Evolutionary conservation across 1,284 basidiomycete species (phyloP).

Genomic region (Mycena citricolor): DNA sequence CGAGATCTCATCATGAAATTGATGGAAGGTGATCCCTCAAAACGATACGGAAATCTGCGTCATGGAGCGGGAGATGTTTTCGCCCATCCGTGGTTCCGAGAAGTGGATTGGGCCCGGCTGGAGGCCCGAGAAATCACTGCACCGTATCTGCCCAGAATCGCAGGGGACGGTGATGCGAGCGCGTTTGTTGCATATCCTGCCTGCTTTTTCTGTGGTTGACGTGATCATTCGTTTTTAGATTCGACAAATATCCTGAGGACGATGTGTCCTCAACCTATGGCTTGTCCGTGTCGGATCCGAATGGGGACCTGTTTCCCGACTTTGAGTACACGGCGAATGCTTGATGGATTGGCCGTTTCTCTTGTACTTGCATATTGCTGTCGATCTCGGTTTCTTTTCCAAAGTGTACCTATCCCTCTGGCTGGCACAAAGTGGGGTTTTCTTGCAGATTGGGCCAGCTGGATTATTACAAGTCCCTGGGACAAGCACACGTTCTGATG

Average conservation of each 20-base stretch:
- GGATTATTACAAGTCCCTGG: no score
- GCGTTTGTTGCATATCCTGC: constrained; percentile 73
- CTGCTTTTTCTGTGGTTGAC: constrained; percentile 5
- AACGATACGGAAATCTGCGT: constrained; percentile 90
- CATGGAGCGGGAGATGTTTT: constrained; percentile 96
- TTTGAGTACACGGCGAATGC: constrained; percentile 20
- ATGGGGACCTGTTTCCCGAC: constrained; percentile 29
- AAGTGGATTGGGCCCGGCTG: constrained; percentile 93
- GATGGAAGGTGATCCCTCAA: constrained; percentile 87
- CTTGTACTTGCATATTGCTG: constrained; percentile 98
- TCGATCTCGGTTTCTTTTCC: no score
- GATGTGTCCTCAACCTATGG: constrained; percentile 62
- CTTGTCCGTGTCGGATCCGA: constrained; percentile 51
- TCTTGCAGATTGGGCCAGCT: no score
- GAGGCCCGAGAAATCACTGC: constrained; percentile 88
- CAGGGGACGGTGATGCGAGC: constrained; percentile 86
- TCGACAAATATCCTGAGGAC: constrained; percentile 76
- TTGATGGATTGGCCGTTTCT: constrained; percentile 67
- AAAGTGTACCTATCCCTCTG: no score
- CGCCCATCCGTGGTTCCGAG: constrained; percentile 93
- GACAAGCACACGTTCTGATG: no score
- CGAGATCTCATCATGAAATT: constrained; percentile 89
- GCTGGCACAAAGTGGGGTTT: no score
- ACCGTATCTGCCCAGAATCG: constrained; percentile 91
- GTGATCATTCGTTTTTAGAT: constrained; percentile 41